These are phyloP conservation scores for Nicotiana benthamiana DNA, from an alignment of 257 asterid genomes.

Conservation along the genomic window DNA sequence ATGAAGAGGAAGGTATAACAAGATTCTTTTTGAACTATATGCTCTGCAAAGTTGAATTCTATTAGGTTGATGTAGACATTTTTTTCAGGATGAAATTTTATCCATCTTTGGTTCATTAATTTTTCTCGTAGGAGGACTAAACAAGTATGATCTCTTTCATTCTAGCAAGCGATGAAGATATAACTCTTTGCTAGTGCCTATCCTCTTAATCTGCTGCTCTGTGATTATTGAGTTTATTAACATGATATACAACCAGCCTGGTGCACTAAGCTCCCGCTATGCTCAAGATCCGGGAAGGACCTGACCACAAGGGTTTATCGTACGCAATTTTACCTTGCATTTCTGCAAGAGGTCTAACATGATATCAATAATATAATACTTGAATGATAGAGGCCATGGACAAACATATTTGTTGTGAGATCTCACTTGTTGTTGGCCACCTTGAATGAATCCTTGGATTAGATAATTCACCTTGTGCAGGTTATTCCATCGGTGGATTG, in stretches of 20 bases:
- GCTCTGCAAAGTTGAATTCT: background rate
- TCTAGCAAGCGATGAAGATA: background rate
- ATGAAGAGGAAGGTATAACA: conserved; percentile 19
- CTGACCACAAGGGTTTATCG: too few relatives aligned
- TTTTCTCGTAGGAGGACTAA: background rate
- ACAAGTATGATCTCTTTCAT: background rate
- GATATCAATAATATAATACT: background rate
- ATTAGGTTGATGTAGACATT: background rate
- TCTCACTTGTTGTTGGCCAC: background rate
- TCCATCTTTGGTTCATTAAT: background rate
- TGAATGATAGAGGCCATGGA: background rate
- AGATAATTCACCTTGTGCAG: background rate
- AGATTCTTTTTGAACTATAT: background rate
- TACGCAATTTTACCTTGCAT: too few relatives aligned
- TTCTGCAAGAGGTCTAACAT: background rate
- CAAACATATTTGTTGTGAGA: background rate
- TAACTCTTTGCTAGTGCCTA: background rate
- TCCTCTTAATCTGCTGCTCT: background rate
- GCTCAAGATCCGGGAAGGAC: too few relatives aligned
- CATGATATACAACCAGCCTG: background rate
- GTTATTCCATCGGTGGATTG: background rate
- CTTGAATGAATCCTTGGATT: background rate
- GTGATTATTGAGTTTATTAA: background rate
- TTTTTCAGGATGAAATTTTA: background rate
- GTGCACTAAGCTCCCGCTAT: too few relatives aligned